Evolutionary conservation across 2,329 filamentous ascomycete species (phyloP), one percentile per base, ranked within the genome.

Genomic region (Albifimbria verrucaria): DNA sequence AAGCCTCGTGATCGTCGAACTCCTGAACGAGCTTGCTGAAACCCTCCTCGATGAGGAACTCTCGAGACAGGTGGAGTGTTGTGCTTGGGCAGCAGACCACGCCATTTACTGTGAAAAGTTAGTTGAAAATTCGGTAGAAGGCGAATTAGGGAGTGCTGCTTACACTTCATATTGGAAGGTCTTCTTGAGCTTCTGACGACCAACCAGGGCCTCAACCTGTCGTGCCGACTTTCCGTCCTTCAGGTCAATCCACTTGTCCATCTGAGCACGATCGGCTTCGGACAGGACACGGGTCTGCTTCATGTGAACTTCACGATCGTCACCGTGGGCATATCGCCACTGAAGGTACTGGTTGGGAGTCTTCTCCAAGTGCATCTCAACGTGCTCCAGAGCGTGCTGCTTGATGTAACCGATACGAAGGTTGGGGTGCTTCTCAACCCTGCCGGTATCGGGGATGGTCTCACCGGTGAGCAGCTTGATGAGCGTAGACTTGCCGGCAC

Each of bases 321-420:
- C 94, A 67, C 94, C 94, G 67, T 97, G 91, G 65, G 90, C 90
- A 69, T 97, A 99, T 65, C 94, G 90, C 94, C 94, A 99, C 75
- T 97, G 94, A 28, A 99, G 82, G 68, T 99, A 99, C 75, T 99
- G 94, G 71, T 96, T 97, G 41, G 94, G 94, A 0, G 94, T 99
- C 84, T 99, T 99, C 75, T 99, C 94, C 62, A 97, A 79, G 68
- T 99, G 94, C 93, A 97, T 96, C 76, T 99, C 93, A 11, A 99
- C 94, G 83, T 99, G 94, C 79, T 99, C 94, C 12, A 99, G 82
- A 44, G 94, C 94, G 73, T 99, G 94, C 78, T 99, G 94, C 79
- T 97, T 97, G 78, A 99, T 97, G 79, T 99, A 99, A 51, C 94
- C 94, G 65, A 99, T 97, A 80, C 94, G 92, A 67, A 99, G 77